Conservation (phyloP, 352 stramenopile species). For the Pythium oligandrum region DNA sequence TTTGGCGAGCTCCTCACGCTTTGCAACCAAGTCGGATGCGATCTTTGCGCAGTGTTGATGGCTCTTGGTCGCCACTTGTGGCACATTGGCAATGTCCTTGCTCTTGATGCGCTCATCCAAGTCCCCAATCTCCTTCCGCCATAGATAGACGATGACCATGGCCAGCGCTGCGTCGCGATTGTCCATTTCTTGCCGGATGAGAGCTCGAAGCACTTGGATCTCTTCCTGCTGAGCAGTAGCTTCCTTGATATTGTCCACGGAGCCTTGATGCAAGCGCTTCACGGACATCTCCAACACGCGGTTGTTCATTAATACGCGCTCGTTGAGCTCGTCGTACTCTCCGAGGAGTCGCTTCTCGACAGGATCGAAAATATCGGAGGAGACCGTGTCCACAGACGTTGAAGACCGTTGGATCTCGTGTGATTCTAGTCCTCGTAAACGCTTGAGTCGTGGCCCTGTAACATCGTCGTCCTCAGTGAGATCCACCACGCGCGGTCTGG, state of each 20-base stretch:
- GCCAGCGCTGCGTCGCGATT: constrained; percentile 36
- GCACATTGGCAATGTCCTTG: background rate
- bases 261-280: constrained; percentile 16
- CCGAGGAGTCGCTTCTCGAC: constrained; percentile 1
- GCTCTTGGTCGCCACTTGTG: background rate
- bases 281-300: constrained; percentile 27
- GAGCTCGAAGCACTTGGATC: constrained; percentile 28
- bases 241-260: constrained; percentile 19
- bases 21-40: background rate
- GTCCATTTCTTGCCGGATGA: constrained; percentile 27
- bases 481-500: background rate
- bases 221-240: constrained; percentile 27
- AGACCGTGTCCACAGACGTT: background rate
- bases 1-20: background rate
- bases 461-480: background rate
- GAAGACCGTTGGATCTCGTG: background rate
- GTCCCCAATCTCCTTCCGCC: constrained; percentile 1
- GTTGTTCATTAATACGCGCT: constrained; percentile 21
- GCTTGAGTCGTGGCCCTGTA: no score
- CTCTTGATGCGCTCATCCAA: constrained; percentile 2
- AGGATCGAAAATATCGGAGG: background rate
- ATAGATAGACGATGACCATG: constrained; percentile 31
- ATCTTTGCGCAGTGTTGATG: constrained; percentile 8
- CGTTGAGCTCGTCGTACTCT: constrained; percentile 8
- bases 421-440: background rate